A percentile compares a stretch with the other conserved stretches of the same genome.
phyloP scores from a whole-genome alignment of 208 protist species.

The Crithidia mellificae region DNA sequence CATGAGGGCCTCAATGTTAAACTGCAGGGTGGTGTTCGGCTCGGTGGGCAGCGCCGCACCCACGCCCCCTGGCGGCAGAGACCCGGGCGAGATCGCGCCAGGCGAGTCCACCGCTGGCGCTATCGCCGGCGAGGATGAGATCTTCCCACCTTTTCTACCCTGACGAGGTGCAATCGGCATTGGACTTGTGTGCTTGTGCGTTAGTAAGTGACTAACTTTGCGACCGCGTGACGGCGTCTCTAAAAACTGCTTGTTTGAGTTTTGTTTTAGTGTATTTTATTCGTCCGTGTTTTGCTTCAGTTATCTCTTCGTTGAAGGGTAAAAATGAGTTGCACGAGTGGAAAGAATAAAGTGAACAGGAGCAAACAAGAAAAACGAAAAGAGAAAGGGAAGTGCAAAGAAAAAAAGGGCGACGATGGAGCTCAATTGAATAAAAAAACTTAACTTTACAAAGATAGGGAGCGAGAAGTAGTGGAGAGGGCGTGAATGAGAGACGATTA shows the following conservation, averaged over 20 bases:
- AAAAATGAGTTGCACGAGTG: background rate
- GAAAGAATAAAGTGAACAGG: constrained; percentile 9
- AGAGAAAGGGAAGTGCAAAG: background rate
- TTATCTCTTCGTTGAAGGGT: constrained; percentile 2
- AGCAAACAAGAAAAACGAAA: constrained; percentile 14
- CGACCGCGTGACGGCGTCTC: too few relatives aligned
- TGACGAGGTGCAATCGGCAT: constrained; percentile 82
- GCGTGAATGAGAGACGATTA: too few relatives aligned
- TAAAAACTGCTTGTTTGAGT: too few relatives aligned
- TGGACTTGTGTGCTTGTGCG: constrained; percentile 14
- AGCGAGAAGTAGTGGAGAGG: too few relatives aligned
- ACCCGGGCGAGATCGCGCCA: constrained; percentile 58
- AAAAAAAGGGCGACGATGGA: constrained; percentile 3
- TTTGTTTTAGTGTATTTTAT: background rate
- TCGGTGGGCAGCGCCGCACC: constrained; percentile 27
- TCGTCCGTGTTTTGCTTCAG: background rate
- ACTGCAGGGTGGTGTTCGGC: constrained; percentile 41
- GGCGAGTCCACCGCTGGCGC: constrained; percentile 45
- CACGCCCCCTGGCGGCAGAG: constrained; percentile 32
- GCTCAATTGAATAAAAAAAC: background rate
- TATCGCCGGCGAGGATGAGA: constrained; percentile 60
- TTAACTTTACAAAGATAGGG: constrained; percentile 1
- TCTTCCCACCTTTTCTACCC: constrained; percentile 87
- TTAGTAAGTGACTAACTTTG: too few relatives aligned
- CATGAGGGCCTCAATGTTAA: constrained; percentile 54